Conservation (phyloP, 306 rosid species). For the Neltuma alba region DNA sequence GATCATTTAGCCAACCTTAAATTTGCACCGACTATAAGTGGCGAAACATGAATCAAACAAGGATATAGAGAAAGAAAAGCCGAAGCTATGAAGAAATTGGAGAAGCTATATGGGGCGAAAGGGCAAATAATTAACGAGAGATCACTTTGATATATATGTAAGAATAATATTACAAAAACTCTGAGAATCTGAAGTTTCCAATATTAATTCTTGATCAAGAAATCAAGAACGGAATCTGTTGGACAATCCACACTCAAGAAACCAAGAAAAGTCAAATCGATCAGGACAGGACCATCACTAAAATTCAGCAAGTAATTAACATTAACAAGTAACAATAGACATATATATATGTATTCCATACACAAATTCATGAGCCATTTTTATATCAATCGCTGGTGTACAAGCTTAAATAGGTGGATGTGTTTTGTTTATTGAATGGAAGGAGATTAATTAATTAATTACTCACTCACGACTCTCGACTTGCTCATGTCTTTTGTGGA, state of each 20-base stretch:
- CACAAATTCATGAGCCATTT: background rate
- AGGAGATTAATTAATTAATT: conserved; percentile 50
- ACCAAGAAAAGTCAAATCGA: background rate
- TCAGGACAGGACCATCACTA: background rate
- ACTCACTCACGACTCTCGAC: conserved; percentile 89
- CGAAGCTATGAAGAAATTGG: too few relatives aligned
- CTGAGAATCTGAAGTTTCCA: conserved; percentile 3
- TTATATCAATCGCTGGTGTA: too few relatives aligned
- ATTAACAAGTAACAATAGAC: too few relatives aligned
- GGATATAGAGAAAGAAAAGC: background rate
- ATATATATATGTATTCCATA: background rate
- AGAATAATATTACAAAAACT: conserved; percentile 17
- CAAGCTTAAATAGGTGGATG: background rate
- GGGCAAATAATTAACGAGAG: too few relatives aligned
- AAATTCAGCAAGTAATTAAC: conserved; percentile 26
- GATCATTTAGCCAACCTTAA: background rate
- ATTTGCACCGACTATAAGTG: background rate
- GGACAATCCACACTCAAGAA: conserved; percentile 37
- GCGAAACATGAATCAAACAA: background rate
- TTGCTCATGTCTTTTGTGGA: conserved; percentile 75
- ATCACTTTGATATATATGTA: background rate
- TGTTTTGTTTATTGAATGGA: conserved; percentile 13
- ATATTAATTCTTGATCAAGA: conserved; percentile 14
- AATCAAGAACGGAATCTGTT: background rate
- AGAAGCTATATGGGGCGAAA: too few relatives aligned